Evolutionary conservation across 2,329 filamentous ascomycete species (phyloP), one percentile per base, ranked within the genome.

Genomic region (Trichoderma atrobrunneum): DNA sequence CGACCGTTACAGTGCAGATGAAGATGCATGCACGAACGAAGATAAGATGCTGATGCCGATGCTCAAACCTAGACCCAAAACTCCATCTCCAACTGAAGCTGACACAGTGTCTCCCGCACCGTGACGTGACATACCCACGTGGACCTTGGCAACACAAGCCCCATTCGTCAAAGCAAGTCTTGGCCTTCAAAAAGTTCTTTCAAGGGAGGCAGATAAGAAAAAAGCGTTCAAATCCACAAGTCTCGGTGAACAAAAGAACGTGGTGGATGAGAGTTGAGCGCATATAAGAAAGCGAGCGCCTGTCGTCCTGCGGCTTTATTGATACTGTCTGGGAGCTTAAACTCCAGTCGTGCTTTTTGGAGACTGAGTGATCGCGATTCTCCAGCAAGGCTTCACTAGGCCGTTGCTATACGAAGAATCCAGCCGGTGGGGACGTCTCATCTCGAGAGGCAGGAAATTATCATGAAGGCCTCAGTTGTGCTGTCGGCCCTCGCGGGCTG

Each of bases 401-500:
- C 18, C 28, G 62, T 16, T 65, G 26, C 14, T 51, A 18, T 24
- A 65, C 39, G n/a, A 54, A 8, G 11, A 18, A 24, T 12, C 26
- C 5, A 5, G 14, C 0, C 24, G n/a, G 36, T 14, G 14, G 14
- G 21, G 21, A 8, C 6, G 5, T 26, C 32, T 48, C 6, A 8
- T 26, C 32, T 48, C 6, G 1, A 36, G 24, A 30, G 43, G 48
- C n/a, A 2, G 54, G 11, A 43, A n/a, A 7, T 1, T 26, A 60
- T n/a, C 21, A 73, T 70, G 63, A 72, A 65, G 61, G 18, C 51
- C 12, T 62, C 75, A 2, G 66, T 79, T 60, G 78, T 78, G 24
- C 67, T 81, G 56, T 76, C 75, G 3, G 74, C 78, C n/a, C 76
- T 79, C 34, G 78, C 75, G n/a, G 64, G 57, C 32, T 71, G 70